A percentile compares a stretch with the other conserved stretches of the same genome.
Evolutionary conservation across 2,329 filamentous ascomycete species (phyloP).

Genomic region (Monilinia vaccinii-corymbosi): DNA sequence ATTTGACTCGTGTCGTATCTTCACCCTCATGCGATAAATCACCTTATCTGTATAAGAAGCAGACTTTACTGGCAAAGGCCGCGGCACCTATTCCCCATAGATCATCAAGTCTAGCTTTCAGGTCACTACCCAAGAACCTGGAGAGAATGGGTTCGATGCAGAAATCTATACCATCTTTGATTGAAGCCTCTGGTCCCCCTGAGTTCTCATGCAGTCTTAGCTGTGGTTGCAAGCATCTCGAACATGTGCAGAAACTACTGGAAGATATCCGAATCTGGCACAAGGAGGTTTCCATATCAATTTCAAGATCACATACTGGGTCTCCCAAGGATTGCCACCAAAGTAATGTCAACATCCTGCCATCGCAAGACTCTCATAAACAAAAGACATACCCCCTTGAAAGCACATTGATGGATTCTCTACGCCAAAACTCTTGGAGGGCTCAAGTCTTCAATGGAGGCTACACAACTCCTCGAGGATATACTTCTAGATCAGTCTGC

Average conservation of each 20-base stretch:
- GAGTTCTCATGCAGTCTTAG: neutral
- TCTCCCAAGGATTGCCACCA: neutral
- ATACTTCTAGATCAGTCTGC: neutral
- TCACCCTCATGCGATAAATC: neutral
- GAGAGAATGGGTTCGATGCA: neutral
- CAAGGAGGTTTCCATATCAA: conserved; percentile 3
- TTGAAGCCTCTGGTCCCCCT: neutral
- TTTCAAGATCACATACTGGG: neutral
- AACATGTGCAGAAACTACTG: conserved; percentile 7
- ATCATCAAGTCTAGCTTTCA: conserved; percentile 5
- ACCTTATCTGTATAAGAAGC: neutral
- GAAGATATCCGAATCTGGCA: conserved; percentile 6
- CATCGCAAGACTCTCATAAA: neutral
- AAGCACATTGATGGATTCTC: neutral
- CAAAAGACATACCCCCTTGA: neutral
- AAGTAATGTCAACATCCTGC: neutral
- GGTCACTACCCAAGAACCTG: neutral
- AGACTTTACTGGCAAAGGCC: neutral
- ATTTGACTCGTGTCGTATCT: neutral
- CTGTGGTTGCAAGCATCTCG: neutral
- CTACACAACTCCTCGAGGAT: neutral
- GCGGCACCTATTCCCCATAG: neutral
- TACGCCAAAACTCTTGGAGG: neutral
- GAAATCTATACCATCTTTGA: neutral
- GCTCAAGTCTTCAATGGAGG: neutral